These are phyloP conservation scores for Coemansia sp. DNA, from an alignment of 371 early-diverging fungal species.

Conservation along the genomic window DNA sequence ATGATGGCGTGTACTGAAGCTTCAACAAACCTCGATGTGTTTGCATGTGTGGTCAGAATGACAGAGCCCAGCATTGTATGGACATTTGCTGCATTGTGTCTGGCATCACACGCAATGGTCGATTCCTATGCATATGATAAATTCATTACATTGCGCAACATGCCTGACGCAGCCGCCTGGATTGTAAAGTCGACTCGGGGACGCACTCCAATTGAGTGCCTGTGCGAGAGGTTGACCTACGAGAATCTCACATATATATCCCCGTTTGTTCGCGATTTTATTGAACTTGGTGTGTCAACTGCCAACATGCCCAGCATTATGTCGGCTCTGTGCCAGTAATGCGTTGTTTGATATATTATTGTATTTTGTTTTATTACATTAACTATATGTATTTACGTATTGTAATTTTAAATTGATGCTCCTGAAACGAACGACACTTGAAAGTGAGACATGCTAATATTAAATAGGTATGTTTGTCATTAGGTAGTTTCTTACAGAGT, in stretches of 20 bases:
- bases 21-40: constrained; percentile 23
- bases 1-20: constrained; percentile 37
- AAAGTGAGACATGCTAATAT: too few relatives aligned
- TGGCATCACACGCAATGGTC: constrained; percentile 31
- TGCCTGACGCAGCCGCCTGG: constrained; percentile 22
- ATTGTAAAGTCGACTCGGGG: constrained; percentile 20
- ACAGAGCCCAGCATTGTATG: constrained; percentile 36
- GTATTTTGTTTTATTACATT: too few relatives aligned
- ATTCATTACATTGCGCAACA: constrained; percentile 21
- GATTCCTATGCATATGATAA: constrained; percentile 28
- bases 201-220: constrained; percentile 30
- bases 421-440: too few relatives aligned
- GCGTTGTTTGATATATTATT: too few relatives aligned
- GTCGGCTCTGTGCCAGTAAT: background rate
- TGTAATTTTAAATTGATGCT: too few relatives aligned
- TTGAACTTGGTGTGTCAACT: constrained; percentile 27
- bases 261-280: constrained; percentile 36
- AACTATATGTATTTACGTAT: too few relatives aligned
- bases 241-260: constrained; percentile 26
- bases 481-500: too few relatives aligned
- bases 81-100: constrained; percentile 32
- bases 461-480: too few relatives aligned
- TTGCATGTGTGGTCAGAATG: constrained; percentile 13
- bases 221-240: constrained; percentile 39
- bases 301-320: constrained; percentile 22